These are phyloP conservation scores for Lasiosphaeris hirsuta DNA, from an alignment of 495 filamentous ascomycete genomes.

Conservation along the genomic window DNA sequence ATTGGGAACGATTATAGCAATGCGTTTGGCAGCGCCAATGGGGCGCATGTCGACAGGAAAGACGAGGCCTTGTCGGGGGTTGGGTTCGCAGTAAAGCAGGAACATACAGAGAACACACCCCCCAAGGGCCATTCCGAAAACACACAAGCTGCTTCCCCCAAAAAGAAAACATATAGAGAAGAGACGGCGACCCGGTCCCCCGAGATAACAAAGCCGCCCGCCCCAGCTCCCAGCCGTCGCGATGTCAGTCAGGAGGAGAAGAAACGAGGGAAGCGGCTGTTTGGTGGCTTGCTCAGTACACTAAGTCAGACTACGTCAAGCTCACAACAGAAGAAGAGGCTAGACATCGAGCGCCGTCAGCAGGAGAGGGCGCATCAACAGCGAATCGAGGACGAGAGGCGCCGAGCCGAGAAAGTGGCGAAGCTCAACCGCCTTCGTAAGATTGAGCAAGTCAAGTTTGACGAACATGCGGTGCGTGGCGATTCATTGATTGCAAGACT, in stretches of 20 bases:
- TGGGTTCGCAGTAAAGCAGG: no score
- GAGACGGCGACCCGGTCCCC: neutral
- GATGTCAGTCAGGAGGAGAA: slow-evolving; percentile 69
- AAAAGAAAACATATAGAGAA: neutral
- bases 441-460: slow-evolving; percentile 71
- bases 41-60: no score
- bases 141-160: neutral
- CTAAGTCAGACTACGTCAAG: slow-evolving; percentile 74
- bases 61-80: no score
- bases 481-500: neutral
- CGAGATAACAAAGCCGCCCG: slow-evolving; percentile 11
- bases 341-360: slow-evolving; percentile 87
- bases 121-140: neutral
- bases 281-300: slow-evolving; percentile 83
- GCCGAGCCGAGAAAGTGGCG: slow-evolving; percentile 59
- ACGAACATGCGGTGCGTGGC: slow-evolving; percentile 68
- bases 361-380: slow-evolving; percentile 77
- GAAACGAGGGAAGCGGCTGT: slow-evolving; percentile 82
- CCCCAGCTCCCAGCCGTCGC: slow-evolving; percentile 27
- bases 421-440: slow-evolving; percentile 56
- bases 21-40: slow-evolving; percentile 19
- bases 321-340: slow-evolving; percentile 66
- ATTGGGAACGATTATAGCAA: slow-evolving; percentile 8
- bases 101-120: no score
- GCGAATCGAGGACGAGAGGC: slow-evolving; percentile 62